A percentile compares a stretch with the other conserved stretches of the same genome.
phyloP scores from a whole-genome alignment of 1,284 basidiomycete genomes.

The Bjerkandera adusta region DNA sequence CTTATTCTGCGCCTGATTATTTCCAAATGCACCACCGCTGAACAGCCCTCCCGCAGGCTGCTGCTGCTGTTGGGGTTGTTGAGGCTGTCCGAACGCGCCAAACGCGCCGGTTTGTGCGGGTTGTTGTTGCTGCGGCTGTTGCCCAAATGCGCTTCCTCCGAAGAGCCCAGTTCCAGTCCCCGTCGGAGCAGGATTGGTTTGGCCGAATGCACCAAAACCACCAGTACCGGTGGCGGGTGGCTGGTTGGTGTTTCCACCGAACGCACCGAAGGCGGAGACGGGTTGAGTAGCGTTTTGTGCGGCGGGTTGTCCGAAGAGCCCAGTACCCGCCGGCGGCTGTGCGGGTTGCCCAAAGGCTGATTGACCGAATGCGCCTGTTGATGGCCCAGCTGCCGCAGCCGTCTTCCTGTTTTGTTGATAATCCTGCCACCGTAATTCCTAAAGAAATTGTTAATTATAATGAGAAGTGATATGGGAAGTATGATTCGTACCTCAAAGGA shows the following conservation, averaged over 20 bases:
- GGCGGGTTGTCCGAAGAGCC: constrained; percentile 31
- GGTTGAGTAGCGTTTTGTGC: constrained; percentile 24
- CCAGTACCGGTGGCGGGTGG: constrained; percentile 20
- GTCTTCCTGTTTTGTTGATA: constrained; percentile 77
- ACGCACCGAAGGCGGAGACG: constrained; percentile 31
- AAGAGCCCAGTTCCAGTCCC: constrained; percentile 40
- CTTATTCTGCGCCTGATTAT: background rate
- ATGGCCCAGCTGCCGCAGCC: no score
- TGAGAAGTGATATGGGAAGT: background rate
- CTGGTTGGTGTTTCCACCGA: constrained; percentile 24
- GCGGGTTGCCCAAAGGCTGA: constrained; percentile 39
- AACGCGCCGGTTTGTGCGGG: constrained; percentile 23
- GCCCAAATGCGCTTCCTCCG: constrained; percentile 31
- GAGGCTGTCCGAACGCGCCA: constrained; percentile 36
- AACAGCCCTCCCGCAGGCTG: constrained; percentile 12
- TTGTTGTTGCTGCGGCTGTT: constrained; percentile 26
- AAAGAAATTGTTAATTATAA: constrained; percentile 5
- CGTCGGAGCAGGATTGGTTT: constrained; percentile 22
- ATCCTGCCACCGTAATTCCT: constrained; percentile 77
- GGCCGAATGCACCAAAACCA: constrained; percentile 43
- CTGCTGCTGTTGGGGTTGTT: constrained; percentile 24
- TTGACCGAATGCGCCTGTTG: constrained; percentile 45
- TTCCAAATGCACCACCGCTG: constrained; percentile 28
- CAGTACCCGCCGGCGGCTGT: constrained; percentile 25
- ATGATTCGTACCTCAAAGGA: constrained; percentile 67